Percentiles rank a stretch among this genome's conserved stretches.
phyloP scores from a whole-genome alignment of 768 basidiomycete genomes.

The Asterophora parasitica region DNA sequence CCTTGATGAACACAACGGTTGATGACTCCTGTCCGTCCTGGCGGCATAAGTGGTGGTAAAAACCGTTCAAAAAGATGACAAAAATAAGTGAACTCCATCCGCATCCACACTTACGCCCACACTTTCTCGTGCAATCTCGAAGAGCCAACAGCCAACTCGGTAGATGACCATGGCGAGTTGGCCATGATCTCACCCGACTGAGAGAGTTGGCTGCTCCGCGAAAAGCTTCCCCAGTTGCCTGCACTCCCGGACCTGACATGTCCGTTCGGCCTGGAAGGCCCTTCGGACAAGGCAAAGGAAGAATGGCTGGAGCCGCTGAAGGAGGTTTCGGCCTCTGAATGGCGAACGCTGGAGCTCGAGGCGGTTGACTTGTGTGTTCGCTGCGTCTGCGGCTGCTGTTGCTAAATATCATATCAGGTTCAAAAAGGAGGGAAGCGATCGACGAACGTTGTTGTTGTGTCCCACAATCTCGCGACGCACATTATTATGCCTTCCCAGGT shows the following conservation, averaged over 20 bases:
- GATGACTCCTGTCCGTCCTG: slow-evolving; percentile 36
- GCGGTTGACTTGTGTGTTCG: slow-evolving; percentile 43
- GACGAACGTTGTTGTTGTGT: slow-evolving; percentile 57
- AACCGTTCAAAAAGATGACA: slow-evolving; percentile 21
- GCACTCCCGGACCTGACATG: slow-evolving; percentile 78
- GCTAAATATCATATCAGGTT: slow-evolving; percentile 6
- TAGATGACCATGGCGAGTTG: slow-evolving; percentile 56
- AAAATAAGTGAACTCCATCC: slow-evolving; percentile 7
- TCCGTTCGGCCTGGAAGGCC: slow-evolving; percentile 47
- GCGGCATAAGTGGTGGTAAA: slow-evolving; percentile 31
- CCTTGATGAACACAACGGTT: slow-evolving; percentile 15
- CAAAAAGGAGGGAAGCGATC: background rate
- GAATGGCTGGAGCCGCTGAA: slow-evolving; percentile 49
- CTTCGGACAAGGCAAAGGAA: slow-evolving; percentile 39
- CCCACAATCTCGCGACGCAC: slow-evolving; percentile 71
- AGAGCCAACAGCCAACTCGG: slow-evolving; percentile 44
- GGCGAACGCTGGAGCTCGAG: slow-evolving; percentile 51
- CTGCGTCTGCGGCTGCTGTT: slow-evolving; percentile 28
- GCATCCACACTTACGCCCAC: slow-evolving; percentile 39
- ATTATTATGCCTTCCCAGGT: slow-evolving; percentile 73
- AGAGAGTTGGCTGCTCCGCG: slow-evolving; percentile 48
- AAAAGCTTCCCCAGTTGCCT: slow-evolving; percentile 70
- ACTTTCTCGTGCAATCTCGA: slow-evolving; percentile 56
- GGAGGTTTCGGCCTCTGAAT: slow-evolving; percentile 63
- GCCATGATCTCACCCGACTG: slow-evolving; percentile 49